A percentile compares a stretch with the other conserved stretches of the same genome.
Evolutionary conservation across 257 asterid species (phyloP).

Genomic region (Fraxinus cuspidata): DNA sequence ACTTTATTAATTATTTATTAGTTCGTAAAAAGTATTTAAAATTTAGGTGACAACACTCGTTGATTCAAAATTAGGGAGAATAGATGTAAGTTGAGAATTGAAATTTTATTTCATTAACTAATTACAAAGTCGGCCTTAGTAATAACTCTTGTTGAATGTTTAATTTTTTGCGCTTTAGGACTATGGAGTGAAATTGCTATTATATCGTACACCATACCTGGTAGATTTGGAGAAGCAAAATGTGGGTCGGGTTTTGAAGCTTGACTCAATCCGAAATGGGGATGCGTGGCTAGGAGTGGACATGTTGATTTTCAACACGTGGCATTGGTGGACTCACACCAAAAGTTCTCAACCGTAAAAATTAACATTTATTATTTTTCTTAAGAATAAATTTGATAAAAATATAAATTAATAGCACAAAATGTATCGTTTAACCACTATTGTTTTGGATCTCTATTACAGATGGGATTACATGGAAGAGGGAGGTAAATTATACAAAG

Average conservation of each 20-base stretch:
- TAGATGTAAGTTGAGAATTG: no score
- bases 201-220: constrained; percentile 72
- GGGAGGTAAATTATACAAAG: constrained; percentile 56
- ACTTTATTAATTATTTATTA: no score
- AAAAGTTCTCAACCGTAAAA: constrained; percentile 63
- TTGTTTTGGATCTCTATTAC: background rate
- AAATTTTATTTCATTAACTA: no score
- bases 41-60: no score
- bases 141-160: background rate
- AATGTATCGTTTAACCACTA: background rate
- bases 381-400: background rate
- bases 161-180: constrained; percentile 41
- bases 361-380: background rate
- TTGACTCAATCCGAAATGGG: constrained; percentile 63
- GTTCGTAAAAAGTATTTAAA: no score
- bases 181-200: constrained; percentile 59
- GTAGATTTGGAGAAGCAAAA: constrained; percentile 59
- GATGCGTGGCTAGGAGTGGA: constrained; percentile 79
- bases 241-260: constrained; percentile 58
- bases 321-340: constrained; percentile 93
- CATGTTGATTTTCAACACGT: constrained; percentile 67
- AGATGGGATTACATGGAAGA: constrained; percentile 88
- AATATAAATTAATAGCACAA: no score
- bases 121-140: no score
- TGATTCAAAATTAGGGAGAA: no score